phyloP scores from a whole-genome alignment of 73 alveolate species.

The Uronychia binucleata region DNA sequence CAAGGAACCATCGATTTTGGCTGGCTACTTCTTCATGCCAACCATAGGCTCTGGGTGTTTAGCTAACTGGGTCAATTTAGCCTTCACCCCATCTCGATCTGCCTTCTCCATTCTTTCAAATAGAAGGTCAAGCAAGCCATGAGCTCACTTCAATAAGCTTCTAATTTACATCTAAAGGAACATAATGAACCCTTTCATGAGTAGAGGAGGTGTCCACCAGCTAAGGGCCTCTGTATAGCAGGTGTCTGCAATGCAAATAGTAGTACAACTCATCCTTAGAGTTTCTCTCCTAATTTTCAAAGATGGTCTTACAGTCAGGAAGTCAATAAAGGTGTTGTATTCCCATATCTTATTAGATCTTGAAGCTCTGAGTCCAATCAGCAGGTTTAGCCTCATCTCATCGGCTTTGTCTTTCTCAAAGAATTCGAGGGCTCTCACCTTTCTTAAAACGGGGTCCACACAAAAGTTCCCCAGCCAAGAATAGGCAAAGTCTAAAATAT shows the following conservation, averaged over 20 bases:
- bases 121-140: not conserved
- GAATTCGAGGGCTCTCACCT: constrained; percentile 53
- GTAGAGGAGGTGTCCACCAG: constrained; percentile 38
- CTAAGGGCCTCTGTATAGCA: constrained; percentile 42
- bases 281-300: constrained; percentile 18
- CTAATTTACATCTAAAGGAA: constrained; percentile 16
- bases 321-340: constrained; percentile 14
- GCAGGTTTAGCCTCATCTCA: constrained; percentile 28
- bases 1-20: constrained; percentile 45
- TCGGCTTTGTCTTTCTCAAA: constrained; percentile 35
- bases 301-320: not conserved
- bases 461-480: constrained; percentile 78
- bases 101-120: constrained; percentile 28
- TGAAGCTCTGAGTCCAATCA: constrained; percentile 31
- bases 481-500: constrained; percentile 74
- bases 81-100: constrained; percentile 29
- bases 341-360: constrained; percentile 39
- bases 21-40: constrained; percentile 15
- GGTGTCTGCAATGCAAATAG: constrained; percentile 44
- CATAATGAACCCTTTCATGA: constrained; percentile 40
- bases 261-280: constrained; percentile 44
- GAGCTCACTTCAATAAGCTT: not conserved
- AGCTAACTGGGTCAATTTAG: constrained; percentile 1
- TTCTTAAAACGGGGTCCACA: constrained; percentile 59
- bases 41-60: not conserved